Evolutionary conservation across 1,284 basidiomycete genomes (phyloP).

Genomic region (Puccinia brachypodii): DNA sequence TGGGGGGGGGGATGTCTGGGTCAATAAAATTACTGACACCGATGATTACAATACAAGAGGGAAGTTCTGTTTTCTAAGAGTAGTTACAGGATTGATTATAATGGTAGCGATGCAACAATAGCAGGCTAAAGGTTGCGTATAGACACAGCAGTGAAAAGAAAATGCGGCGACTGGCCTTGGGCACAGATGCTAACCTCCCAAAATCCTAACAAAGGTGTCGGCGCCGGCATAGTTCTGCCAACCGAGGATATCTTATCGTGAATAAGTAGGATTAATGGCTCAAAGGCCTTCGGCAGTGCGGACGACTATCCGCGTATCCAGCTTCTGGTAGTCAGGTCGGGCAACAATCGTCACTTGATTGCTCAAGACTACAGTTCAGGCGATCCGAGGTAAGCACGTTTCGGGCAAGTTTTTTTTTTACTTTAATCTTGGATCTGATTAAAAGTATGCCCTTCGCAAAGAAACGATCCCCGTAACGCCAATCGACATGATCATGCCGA

Average conservation of each 20-base stretch:
- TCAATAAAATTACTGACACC: not conserved
- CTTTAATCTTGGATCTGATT: not conserved
- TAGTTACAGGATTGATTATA: too few species aligned
- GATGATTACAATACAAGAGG: not conserved
- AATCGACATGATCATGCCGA: not conserved
- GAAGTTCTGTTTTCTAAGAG: too few species aligned
- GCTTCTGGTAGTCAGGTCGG: not conserved
- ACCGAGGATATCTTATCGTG: not conserved
- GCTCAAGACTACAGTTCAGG: not conserved
- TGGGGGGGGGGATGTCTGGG: not conserved
- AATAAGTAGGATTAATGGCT: not conserved
- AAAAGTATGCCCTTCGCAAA: not conserved
- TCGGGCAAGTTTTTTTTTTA: not conserved
- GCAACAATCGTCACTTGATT: not conserved
- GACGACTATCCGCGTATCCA: not conserved
- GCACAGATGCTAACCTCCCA: not conserved
- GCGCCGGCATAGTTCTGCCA: not conserved
- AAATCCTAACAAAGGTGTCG: not conserved
- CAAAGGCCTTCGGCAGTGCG: not conserved
- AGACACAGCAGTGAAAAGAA: not conserved
- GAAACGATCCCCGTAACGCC: not conserved
- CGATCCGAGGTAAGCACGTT: not conserved
- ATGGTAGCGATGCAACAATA: too few species aligned
- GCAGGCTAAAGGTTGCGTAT: too few species aligned
- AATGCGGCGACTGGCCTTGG: not conserved